A percentile compares a stretch with the other conserved stretches of the same genome.
These are phyloP conservation scores for Triticum monococcum DNA, from an alignment of 176 grass and related monocot genomes.

Conservation along the genomic window DNA sequence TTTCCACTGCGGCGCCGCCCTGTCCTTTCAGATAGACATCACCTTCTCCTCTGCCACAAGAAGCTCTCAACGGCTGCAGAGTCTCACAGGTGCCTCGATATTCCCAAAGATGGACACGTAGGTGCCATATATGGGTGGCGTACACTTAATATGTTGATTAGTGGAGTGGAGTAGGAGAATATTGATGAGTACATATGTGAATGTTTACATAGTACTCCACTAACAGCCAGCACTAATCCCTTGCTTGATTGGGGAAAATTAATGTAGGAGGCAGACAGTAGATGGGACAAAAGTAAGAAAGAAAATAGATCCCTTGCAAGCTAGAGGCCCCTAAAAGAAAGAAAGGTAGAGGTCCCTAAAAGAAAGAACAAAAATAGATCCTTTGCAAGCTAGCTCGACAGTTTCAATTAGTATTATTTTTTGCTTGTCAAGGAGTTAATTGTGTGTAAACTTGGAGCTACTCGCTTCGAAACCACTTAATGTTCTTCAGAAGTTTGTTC, in stretches of 20 bases:
- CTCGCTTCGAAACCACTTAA: not conserved
- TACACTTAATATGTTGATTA: not conserved
- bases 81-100: not conserved
- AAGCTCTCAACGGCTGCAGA: slow-evolving; percentile 11
- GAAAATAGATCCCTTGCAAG: not conserved
- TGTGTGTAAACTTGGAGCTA: not conserved
- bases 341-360: too few species aligned
- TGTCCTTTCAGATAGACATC: slow-evolving; percentile 15
- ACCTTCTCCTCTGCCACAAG: not conserved
- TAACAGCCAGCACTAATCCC: slow-evolving; percentile 30
- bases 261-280: not conserved
- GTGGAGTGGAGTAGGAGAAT: not conserved
- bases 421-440: not conserved
- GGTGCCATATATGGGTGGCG: not conserved
- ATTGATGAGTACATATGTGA: slow-evolving; percentile 5
- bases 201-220: not conserved
- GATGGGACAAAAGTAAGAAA: slow-evolving; percentile 20
- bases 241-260: slow-evolving; percentile 25
- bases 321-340: not conserved
- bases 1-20: slow-evolving; percentile 32
- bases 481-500: not conserved
- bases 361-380: not conserved
- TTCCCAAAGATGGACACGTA: not conserved
- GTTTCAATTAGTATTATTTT: not conserved
- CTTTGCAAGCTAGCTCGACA: not conserved